Percentiles rank a stretch among this genome's conserved stretches.
These are phyloP conservation scores for Hirsutella minnesotensis DNA, from an alignment of 2,329 filamentous ascomycete genomes.

Conservation along the genomic window DNA sequence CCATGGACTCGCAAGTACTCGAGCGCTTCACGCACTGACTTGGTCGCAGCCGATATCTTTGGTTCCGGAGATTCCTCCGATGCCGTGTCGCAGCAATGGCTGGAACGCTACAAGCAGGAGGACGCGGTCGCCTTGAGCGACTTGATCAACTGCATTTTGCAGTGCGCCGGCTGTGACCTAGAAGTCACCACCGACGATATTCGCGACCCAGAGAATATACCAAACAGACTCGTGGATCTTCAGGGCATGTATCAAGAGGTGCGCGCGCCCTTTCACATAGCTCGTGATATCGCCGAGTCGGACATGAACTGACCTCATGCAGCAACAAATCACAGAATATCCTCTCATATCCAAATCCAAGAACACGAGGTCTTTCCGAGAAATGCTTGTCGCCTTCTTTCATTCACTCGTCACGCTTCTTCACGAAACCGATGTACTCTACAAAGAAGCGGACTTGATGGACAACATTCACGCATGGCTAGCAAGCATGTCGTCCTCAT, in stretches of 20 bases:
- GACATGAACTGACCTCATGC: conserved; percentile 13
- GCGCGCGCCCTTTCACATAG: conserved; percentile 15
- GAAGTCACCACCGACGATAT: conserved; percentile 75
- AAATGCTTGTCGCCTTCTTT: conserved; percentile 69
- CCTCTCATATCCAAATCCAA: conserved; percentile 77
- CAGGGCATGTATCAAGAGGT: conserved; percentile 79
- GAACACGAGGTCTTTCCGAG: conserved; percentile 64
- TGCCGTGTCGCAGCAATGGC: conserved; percentile 48
- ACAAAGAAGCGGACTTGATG: conserved; percentile 63
- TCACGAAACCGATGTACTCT: conserved; percentile 71
- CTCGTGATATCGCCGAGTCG: background rate
- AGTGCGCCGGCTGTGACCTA: conserved; percentile 68
- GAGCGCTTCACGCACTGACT: conserved; percentile 10
- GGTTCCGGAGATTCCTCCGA: conserved; percentile 43
- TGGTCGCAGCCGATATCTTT: conserved; percentile 46
- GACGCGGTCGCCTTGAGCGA: conserved; percentile 44
- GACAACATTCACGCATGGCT: conserved; percentile 89
- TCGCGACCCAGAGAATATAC: conserved; percentile 76
- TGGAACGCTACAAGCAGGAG: conserved; percentile 43
- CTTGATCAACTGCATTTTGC: conserved; percentile 54
- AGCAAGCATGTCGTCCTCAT: conserved; percentile 78
- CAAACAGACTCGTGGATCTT: conserved; percentile 68
- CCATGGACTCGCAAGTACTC: background rate
- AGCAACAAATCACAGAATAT: conserved; percentile 78
- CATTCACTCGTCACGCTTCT: conserved; percentile 62